Conservation (phyloP, 164 flowering plant genomes). For the Amborella trichopoda region DNA sequence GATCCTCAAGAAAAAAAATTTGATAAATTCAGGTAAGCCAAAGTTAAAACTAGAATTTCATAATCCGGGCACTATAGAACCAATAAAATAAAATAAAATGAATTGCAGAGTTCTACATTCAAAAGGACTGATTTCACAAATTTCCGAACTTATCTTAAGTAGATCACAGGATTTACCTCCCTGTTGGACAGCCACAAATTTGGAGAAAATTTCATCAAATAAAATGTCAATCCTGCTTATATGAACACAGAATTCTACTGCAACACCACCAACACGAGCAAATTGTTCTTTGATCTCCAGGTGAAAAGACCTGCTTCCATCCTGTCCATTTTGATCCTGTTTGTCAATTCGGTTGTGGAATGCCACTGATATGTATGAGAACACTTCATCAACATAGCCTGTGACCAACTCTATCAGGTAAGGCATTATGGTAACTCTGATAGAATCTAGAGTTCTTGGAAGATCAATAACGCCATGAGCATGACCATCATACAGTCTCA, state of each 20-base stretch:
- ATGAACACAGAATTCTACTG: conserved; percentile 95
- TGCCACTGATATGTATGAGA: conserved; percentile 91
- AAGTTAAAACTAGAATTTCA: no score
- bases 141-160: no score
- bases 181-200: conserved; percentile 68
- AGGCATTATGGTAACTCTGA: conserved; percentile 62
- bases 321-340: conserved; percentile 14
- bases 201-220: conserved; percentile 78
- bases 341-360: conserved; percentile 62
- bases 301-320: conserved; percentile 31
- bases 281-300: conserved; percentile 81
- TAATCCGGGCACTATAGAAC: no score
- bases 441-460: conserved; percentile 61
- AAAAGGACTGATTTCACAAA: no score
- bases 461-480: conserved; percentile 95
- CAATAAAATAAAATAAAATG: no score
- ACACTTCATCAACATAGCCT: conserved; percentile 89
- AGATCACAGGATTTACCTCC: no score
- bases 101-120: no score
- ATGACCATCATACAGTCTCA: conserved; percentile 91
- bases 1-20: no score
- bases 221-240: conserved; percentile 79
- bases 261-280: conserved; percentile 98
- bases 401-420: conserved; percentile 71
- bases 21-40: no score